phyloP scores from a whole-genome alignment of 2,329 filamentous ascomycete species.

The Epichloe brachyelytri region DNA sequence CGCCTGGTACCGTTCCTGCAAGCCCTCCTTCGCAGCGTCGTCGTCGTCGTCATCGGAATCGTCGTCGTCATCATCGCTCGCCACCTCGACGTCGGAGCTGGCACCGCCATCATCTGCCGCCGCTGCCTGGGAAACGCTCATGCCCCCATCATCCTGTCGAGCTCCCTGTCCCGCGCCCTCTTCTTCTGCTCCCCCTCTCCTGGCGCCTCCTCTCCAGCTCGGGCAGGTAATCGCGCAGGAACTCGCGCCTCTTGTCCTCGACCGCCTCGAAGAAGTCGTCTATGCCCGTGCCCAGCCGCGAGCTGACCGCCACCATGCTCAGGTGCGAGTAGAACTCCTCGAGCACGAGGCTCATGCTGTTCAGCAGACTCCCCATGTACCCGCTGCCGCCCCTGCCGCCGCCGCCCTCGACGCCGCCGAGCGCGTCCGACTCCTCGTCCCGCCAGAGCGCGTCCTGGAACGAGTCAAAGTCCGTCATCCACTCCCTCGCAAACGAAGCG shows the following conservation, averaged over 20 bases:
- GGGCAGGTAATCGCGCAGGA: conserved; percentile 79
- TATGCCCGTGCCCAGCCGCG: conserved; percentile 82
- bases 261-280: conserved; percentile 91
- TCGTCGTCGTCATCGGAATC: conserved; percentile 41
- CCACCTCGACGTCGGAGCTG: conserved; percentile 37
- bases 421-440: conserved; percentile 67
- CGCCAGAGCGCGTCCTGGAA: conserved; percentile 76
- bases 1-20: conserved; percentile 65
- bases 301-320: conserved; percentile 83
- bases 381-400: conserved; percentile 67
- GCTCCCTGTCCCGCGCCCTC: conserved; percentile 60
- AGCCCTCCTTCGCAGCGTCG: conserved; percentile 49
- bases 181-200: conserved; percentile 62
- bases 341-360: conserved; percentile 94
- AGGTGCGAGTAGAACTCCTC: conserved; percentile 96
- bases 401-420: conserved; percentile 58
- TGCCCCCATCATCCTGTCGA: conserved; percentile 93
- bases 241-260: conserved; percentile 74
- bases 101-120: conserved; percentile 10
- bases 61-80: conserved; percentile 42
- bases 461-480: conserved; percentile 98
- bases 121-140: conserved; percentile 36
- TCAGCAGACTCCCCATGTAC: conserved; percentile 91
- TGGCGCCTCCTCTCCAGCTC: conserved; percentile 70
- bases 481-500: conserved; percentile 83